Base-by-base conservation (phyloP, 768 basidiomycete genomes). In the Ephemerocybe angulata region DNA sequence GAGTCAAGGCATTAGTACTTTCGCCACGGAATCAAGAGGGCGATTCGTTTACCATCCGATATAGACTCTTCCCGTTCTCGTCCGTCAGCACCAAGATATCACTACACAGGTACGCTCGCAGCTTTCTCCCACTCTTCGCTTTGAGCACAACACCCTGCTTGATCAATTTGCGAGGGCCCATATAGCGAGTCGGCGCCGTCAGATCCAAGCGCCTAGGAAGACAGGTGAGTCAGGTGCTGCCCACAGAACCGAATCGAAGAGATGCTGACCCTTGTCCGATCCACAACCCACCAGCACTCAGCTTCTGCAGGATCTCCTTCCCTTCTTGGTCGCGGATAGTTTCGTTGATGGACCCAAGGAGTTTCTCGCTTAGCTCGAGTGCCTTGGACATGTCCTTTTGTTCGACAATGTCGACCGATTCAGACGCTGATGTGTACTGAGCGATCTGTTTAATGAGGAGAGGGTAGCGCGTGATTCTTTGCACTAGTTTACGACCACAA, bases 391-490 rank as follows among this genome's bases (percentile, higher is more conserved):
- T 81, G 4, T 72, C 70, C 13, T 71, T 67, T 28, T 80, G 77
- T 63, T 93, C 92, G 3, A 25, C 11, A 11, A 24, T 22, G 21
- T 56, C 50, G 21, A 42, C 31, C 6, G 55, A 29, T 6, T 82
- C 74, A 24, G 82, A 81, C 1, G 74, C 70, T 28, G 87, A 84
- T 2, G 93, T 94, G 65, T 94, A 90, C 21, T 86, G 80, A 24
- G 92, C 67, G 58, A 97, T 90, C 82, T 90, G 63, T 52, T 85
- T 85, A 59, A 98, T 85, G 29, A 98, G 77, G 0, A 99, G 76
- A 0, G 96, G 96, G 65, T 98, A 99, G 54, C 93, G 80, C 0
- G 96, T 97, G 53, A 98, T 86, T 8, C 96, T 86, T 83, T 97
- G 93, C 93, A 95, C 91, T 93, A n/a, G n/a, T n/a, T n/a, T n/a